phyloP scores from a whole-genome alignment of 345 rosid species.

The Salix viminalis region DNA sequence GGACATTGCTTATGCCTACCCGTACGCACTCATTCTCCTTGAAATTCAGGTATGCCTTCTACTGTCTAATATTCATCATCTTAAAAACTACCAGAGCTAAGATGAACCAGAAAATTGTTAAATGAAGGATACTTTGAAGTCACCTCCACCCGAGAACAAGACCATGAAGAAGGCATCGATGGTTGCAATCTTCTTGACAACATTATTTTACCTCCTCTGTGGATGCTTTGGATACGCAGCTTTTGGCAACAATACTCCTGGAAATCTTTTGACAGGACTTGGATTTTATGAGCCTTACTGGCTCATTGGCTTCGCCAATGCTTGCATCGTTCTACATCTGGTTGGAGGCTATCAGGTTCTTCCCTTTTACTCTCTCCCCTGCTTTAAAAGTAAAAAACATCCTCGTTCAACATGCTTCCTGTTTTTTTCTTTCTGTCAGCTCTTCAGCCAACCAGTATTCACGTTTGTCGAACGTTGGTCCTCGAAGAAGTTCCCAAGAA shows the following conservation, averaged over 20 bases:
- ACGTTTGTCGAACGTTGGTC: too few species aligned
- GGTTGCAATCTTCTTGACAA: neutral
- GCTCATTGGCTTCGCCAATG: constrained; percentile 2
- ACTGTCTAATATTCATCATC: neutral
- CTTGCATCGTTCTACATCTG: constrained; percentile 7
- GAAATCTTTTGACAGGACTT: constrained; percentile 10
- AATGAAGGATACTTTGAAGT: constrained; percentile 41
- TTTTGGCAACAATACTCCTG: constrained; percentile 1
- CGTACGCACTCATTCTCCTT: constrained; percentile 24
- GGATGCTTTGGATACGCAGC: constrained; percentile 19
- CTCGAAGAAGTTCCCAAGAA: too few species aligned
- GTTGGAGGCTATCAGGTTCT: constrained; percentile 6
- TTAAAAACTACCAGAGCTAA: neutral
- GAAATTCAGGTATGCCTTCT: constrained; percentile 35
- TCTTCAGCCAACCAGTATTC: neutral
- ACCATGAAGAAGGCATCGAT: constrained; percentile 18
- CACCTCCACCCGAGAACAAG: constrained; percentile 18
- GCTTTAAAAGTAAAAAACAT: neutral
- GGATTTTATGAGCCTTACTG: constrained; percentile 8
- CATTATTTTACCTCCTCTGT: constrained; percentile 14
- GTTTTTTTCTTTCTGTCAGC: neutral
- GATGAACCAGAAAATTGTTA: neutral
- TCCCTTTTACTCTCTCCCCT: neutral
- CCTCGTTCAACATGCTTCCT: too few species aligned
- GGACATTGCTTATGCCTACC: constrained; percentile 36